Evolutionary conservation across 805 yeast genomes (phyloP).

Genomic region (Ogataea saltuana): DNA sequence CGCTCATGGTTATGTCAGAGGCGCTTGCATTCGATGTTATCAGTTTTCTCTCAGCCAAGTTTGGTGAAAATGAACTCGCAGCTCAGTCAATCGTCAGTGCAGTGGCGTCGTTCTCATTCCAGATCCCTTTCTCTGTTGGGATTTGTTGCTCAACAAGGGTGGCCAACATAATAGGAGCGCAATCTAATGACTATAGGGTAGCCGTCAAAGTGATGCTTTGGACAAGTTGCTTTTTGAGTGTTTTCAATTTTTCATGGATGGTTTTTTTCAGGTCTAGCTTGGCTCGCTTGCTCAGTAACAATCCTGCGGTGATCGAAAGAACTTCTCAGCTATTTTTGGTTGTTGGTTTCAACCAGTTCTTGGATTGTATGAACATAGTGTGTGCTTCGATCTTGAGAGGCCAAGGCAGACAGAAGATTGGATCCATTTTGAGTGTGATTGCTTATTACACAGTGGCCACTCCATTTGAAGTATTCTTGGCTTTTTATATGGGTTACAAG

Average conservation of each 20-base stretch:
- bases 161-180: constrained; percentile 56
- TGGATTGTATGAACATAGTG: constrained; percentile 48
- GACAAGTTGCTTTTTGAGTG: constrained; percentile 36
- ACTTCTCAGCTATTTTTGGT: constrained; percentile 44
- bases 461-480: constrained; percentile 47
- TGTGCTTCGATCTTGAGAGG: constrained; percentile 53
- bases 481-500: constrained; percentile 41
- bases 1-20: constrained; percentile 56
- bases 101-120: constrained; percentile 49
- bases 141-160: constrained; percentile 54
- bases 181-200: constrained; percentile 36
- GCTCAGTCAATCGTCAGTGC: constrained; percentile 55
- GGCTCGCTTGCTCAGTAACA: constrained; percentile 45
- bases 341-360: constrained; percentile 52
- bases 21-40: constrained; percentile 56
- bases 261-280: constrained; percentile 38
- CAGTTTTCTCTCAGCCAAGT: constrained; percentile 50
- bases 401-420: constrained; percentile 56
- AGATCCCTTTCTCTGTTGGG: constrained; percentile 52
- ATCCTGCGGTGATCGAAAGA: constrained; percentile 37
- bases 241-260: constrained; percentile 41
- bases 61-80: constrained; percentile 50
- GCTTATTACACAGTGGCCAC: constrained; percentile 51
- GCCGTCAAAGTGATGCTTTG: constrained; percentile 41
- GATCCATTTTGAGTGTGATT: constrained; percentile 47